Evolutionary conservation across 176 grass and related monocot genomes (phyloP).

Genomic region (Oryza meridionalis): DNA sequence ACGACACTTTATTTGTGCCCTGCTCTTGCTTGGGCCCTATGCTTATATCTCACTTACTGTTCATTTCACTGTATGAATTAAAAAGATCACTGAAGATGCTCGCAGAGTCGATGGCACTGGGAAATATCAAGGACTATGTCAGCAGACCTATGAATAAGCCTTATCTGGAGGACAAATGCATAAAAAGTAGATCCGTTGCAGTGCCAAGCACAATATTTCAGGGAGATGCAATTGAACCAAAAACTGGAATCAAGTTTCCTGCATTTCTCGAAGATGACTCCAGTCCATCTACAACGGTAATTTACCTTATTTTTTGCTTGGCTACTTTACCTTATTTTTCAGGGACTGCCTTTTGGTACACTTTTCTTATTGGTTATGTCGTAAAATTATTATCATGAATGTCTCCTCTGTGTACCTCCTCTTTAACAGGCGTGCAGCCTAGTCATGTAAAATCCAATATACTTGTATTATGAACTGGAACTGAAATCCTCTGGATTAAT

Average conservation of each 20-base stretch:
- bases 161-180: constrained; percentile 38
- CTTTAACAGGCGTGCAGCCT: not conserved
- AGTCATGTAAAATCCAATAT: not conserved
- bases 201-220: constrained; percentile 62
- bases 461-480: not conserved
- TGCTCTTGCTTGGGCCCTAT: constrained; percentile 10
- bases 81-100: constrained; percentile 81
- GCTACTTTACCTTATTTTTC: constrained; percentile 23
- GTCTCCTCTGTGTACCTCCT: no score
- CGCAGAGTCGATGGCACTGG: constrained; percentile 56
- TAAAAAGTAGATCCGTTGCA: constrained; percentile 54
- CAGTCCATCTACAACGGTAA: constrained; percentile 61
- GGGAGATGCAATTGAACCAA: constrained; percentile 81
- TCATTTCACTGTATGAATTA: constrained; percentile 42
- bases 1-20: not conserved
- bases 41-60: constrained; percentile 20
- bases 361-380: not conserved
- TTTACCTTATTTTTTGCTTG: not conserved
- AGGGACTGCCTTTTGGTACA: not conserved
- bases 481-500: not conserved
- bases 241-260: constrained; percentile 97
- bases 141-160: constrained; percentile 31
- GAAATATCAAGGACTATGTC: constrained; percentile 39
- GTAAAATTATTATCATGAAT: not conserved
- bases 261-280: constrained; percentile 71